phyloP scores from a whole-genome alignment of 2,329 filamentous ascomycete species.

The Beauveria bassiana region DNA sequence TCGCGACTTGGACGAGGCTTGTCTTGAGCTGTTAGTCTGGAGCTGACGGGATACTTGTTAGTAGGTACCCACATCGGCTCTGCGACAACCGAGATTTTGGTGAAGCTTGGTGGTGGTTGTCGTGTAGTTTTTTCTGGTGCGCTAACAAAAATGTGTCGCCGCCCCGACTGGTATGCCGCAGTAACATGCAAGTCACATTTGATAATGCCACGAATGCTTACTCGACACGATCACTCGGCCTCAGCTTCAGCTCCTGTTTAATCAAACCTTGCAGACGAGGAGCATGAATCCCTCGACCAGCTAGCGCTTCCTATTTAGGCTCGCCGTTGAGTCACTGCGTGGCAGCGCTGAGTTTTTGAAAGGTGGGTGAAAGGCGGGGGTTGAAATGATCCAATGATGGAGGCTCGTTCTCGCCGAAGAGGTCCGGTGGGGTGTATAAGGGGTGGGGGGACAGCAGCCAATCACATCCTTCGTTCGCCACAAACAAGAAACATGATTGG shows the following conservation, averaged over 20 bases:
- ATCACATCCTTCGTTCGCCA: neutral
- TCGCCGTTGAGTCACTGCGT: constrained; percentile 11
- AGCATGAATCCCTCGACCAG: neutral
- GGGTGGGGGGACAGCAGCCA: neutral
- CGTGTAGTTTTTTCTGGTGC: neutral
- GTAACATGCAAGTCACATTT: neutral
- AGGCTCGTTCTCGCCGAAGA: constrained; percentile 14
- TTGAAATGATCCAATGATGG: constrained; percentile 3
- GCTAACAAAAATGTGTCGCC: neutral
- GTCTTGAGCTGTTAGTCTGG: neutral
- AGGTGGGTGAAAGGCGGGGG: neutral
- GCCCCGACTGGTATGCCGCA: neutral
- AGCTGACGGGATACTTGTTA: neutral
- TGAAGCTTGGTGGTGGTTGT: neutral
- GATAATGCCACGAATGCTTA: neutral
- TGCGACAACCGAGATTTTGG: neutral
- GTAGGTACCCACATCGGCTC: neutral
- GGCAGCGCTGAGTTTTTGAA: neutral
- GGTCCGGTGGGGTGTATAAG: neutral
- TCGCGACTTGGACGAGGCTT: neutral
- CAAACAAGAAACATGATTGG: constrained; percentile 21
- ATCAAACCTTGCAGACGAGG: neutral
- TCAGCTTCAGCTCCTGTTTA: neutral
- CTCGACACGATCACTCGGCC: neutral
- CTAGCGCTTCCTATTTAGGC: neutral